Evolutionary conservation across 352 stramenopile genomes (phyloP), one percentile per base, ranked within the genome.

Genomic region (Globisporangium paddicum): DNA sequence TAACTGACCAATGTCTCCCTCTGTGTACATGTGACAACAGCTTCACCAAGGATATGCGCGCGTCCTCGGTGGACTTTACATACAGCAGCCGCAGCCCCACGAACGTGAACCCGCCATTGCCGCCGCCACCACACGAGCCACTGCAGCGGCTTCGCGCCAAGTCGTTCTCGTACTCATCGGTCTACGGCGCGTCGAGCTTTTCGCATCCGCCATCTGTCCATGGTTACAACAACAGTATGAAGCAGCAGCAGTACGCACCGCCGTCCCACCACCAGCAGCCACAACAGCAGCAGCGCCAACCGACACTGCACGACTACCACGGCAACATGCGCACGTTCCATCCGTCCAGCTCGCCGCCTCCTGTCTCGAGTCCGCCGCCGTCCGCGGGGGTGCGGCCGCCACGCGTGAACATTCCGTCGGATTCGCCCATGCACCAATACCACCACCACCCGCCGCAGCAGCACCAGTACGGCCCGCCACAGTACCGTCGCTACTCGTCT

Each of bases 11-110:
- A 4, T 48, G 42, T 30, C 19, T 48, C 11, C 34, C 23, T 6
- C 1, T 45, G 16, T 25, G 16, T 25, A 25, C 26, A 13, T 19
- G 19, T 18, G n/a, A n/a, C 1, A 16, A 16, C 26, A 73, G 70
- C 23, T 59, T 72, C 23, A 82, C 79, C 1, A 90, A 90, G 59
- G 82, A 92, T 66, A 77, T 71, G 11, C 78, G 82, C 35, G 82
- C 82, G 5, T 88, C 79, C 9, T 92, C 82, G 9, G 78, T 90
- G 26, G 82, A 92, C 69, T 89, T 92, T 49, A 92, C 80, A 35
- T 72, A 84, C 46, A 58, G 32, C 58, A 58, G 37, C 38, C 34
- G 40, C 11, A 76, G 69, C 1, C 68, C 72, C 13, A 55, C 63
- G 9, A 73, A 87, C 8, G 54, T 87, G 41, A 90, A 78, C 23